Percentiles rank a stretch among this genome's conserved stretches.
Conservation (phyloP, 176 grass and related monocot genomes). For the Sorghum bicolor region DNA sequence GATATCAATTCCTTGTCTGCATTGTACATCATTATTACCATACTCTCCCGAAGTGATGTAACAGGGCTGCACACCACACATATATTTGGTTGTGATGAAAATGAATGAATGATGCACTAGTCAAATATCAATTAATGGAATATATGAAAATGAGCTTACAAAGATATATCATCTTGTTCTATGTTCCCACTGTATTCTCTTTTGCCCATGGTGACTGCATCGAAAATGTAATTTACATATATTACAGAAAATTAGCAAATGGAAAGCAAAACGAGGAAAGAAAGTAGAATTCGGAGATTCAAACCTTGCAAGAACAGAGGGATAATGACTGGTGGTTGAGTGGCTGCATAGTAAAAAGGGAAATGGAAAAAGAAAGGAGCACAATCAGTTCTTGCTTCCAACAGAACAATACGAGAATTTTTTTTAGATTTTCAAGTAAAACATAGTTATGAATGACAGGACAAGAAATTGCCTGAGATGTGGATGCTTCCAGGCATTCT, state of each 20-base stretch:
- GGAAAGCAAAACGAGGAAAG: background rate
- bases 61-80: constrained; percentile 30
- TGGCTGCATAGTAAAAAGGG: background rate
- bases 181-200: constrained; percentile 40
- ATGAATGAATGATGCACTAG: background rate
- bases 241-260: background rate
- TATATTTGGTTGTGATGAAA: background rate
- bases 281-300: background rate
- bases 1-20: constrained; percentile 34
- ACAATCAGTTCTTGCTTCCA: background rate
- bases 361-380: background rate
- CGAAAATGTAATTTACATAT: background rate
- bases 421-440: background rate
- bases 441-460: background rate
- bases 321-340: background rate
- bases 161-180: constrained; percentile 29
- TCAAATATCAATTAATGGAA: background rate
- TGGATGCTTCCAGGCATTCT: constrained; percentile 53
- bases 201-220: constrained; percentile 35
- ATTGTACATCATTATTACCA: constrained; percentile 38
- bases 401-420: background rate
- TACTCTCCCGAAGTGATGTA: constrained; percentile 42
- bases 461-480: constrained; percentile 16
- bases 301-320: constrained; percentile 47
- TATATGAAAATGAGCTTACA: constrained; percentile 31